These are phyloP conservation scores for Saccharum officinarum DNA, from an alignment of 176 grass and related monocot genomes.

Conservation along the genomic window DNA sequence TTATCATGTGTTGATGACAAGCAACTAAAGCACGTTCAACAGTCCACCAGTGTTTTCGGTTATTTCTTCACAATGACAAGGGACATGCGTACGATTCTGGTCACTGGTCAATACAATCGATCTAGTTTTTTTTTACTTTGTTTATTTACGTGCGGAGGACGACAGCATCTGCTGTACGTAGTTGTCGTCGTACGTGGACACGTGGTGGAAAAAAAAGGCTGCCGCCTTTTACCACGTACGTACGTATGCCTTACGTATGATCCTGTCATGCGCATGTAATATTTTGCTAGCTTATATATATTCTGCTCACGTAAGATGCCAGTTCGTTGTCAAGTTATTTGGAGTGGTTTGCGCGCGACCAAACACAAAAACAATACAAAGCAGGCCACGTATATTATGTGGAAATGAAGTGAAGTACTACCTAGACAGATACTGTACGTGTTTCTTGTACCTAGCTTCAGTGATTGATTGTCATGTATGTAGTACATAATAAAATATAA, in stretches of 20 bases:
- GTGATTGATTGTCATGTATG: background rate
- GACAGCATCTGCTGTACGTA: background rate
- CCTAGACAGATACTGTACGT: background rate
- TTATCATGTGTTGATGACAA: no score
- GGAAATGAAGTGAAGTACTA: background rate
- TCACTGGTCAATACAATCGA: background rate
- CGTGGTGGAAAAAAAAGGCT: background rate
- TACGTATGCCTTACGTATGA: background rate
- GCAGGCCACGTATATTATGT: background rate
- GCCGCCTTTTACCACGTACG: background rate
- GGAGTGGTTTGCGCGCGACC: conserved; percentile 11
- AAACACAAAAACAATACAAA: background rate
- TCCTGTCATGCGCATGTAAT: conserved; percentile 18
- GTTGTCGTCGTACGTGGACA: background rate
- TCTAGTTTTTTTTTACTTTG: conserved; percentile 5
- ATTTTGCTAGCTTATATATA: background rate
- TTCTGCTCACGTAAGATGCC: background rate
- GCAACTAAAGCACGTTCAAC: no score
- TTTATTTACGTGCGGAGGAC: background rate
- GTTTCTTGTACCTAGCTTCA: conserved; percentile 14
- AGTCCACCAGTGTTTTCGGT: conserved; percentile 23
- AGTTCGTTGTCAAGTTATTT: conserved; percentile 14
- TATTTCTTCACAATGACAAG: conserved; percentile 5
- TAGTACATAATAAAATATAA: background rate
- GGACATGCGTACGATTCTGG: background rate